phyloP scores from a whole-genome alignment of 495 filamentous ascomycete species.

The Elaphomyces granulatus region DNA sequence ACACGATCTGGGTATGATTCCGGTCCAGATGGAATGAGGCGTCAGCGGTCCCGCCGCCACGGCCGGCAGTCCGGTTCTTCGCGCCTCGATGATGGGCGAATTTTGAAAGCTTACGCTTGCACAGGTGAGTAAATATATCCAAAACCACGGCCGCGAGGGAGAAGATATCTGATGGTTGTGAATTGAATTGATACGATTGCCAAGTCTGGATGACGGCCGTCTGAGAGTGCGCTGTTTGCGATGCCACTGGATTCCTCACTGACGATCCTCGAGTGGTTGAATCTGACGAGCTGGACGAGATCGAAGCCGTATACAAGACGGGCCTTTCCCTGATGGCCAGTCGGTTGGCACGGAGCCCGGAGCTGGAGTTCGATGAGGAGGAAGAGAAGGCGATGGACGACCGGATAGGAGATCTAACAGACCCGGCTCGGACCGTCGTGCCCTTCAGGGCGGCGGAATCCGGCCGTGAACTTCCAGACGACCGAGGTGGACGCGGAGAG shows the following conservation, averaged over 20 bases:
- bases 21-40: slow-evolving; percentile 60
- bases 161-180: slow-evolving; percentile 27
- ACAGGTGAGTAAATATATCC: slow-evolving; percentile 69
- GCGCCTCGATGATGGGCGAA: slow-evolving; percentile 61
- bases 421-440: slow-evolving; percentile 27
- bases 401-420: slow-evolving; percentile 22
- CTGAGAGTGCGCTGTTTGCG: slow-evolving; percentile 8
- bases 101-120: slow-evolving; percentile 54
- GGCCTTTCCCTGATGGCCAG: slow-evolving; percentile 12
- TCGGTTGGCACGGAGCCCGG: slow-evolving; percentile 12
- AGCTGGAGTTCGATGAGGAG: slow-evolving; percentile 24
- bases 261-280: slow-evolving; percentile 8
- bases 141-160: slow-evolving; percentile 30
- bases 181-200: slow-evolving; percentile 24
- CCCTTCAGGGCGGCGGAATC: slow-evolving; percentile 25
- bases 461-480: slow-evolving; percentile 13
- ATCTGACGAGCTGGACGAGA: slow-evolving; percentile 22
- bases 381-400: slow-evolving; percentile 24
- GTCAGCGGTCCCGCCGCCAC: slow-evolving; percentile 57
- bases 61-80: slow-evolving; percentile 51
- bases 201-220: slow-evolving; percentile 28
- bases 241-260: slow-evolving; percentile 1
- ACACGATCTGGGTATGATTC: slow-evolving; percentile 59
- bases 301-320: slow-evolving; percentile 22
- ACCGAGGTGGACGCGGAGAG: not conserved